phyloP scores from a whole-genome alignment of 202 grass and related monocot species.

The Digitaria exilis region DNA sequence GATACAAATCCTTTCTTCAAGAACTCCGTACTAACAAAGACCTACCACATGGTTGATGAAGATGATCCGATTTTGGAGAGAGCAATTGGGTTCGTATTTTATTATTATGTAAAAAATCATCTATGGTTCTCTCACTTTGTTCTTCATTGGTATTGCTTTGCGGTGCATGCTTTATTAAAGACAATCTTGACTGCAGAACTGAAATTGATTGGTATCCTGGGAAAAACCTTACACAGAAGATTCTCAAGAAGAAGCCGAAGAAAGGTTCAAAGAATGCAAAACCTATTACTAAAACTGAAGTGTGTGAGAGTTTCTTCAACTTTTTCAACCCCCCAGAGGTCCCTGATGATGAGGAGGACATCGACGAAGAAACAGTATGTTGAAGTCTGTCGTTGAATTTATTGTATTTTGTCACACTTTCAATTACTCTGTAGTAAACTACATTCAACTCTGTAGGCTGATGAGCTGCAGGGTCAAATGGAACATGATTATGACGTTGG shows the following conservation, averaged over 20 bases:
- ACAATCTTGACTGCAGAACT: conserved; percentile 55
- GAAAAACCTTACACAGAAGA: conserved; percentile 88
- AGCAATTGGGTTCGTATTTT: conserved; percentile 70
- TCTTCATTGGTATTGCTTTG: not conserved
- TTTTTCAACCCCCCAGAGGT: conserved; percentile 91
- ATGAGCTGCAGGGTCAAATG: conserved; percentile 80
- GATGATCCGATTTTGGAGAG: conserved; percentile 97
- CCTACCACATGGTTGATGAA: conserved; percentile 97
- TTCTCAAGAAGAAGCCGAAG: conserved; percentile 97
- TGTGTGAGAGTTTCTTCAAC: conserved; percentile 97
- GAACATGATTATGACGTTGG: conserved; percentile 81
- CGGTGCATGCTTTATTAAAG: not conserved
- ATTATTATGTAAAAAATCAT: not conserved
- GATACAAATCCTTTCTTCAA: conserved; percentile 93
- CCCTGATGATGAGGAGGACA: conserved; percentile 80
- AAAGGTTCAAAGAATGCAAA: conserved; percentile 98
- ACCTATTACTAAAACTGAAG: conserved; percentile 94
- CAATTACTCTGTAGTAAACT: conserved; percentile 13
- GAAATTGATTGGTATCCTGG: conserved; percentile 93
- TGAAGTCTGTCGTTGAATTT: conserved; percentile 1
- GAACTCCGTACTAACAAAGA: conserved; percentile 82
- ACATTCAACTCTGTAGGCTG: conserved; percentile 50
- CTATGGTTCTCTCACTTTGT: conserved; percentile 4
- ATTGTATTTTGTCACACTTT: conserved; percentile 5
- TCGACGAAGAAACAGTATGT: conserved; percentile 93